Base-by-base conservation (phyloP, 805 yeast species). In the Henningerozyma blattae region DNA sequence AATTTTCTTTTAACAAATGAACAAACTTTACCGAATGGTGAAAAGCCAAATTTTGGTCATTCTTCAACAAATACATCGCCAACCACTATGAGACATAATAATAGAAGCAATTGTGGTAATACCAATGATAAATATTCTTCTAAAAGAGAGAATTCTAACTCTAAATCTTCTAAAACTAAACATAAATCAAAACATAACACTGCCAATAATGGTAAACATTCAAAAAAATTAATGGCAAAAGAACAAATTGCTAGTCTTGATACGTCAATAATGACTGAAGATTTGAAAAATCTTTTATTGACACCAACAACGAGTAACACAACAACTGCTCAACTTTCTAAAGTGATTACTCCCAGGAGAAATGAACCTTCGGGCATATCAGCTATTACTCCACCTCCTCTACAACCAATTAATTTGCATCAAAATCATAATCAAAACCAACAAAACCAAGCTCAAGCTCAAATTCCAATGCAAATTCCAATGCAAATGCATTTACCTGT, bases 31-130 rank as follows among this genome's bases (percentile, higher is more conserved):
- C 58, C 58, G 7, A 53, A 54, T 29, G 59, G 59, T 17, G 49
- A 47, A 27, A 54, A 42, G 31, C 58, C 59, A 15, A 43, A 52
- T 41, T 53, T 54, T 41, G 59, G 59, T 6, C 40, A 43, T 30
- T 39, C 46, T 22, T 13, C 14, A 14, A 28, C 15, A 8, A 30
- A 18, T 10, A 33, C n/a, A n/a, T n/a, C n/a, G n/a, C n/a, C n/a
- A n/a, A n/a, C n/a, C n/a, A 26, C 12, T 17, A 17, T 34, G 24
- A 24, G 27, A 14, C 16, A 17, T 8, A 34, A 20, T 5, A 20
- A 22, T 3, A 24, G 18, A 14, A 18, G 16, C 7, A 29, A 27
- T 18, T 20, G 19, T 8, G 32, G 38, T 14, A 26, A 29, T 15
- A 30, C 16, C 18, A 16, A 15, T 9, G n/a, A 19, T 17, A 19